Percentiles rank a stretch among this genome's conserved stretches.
Conservation (phyloP, 495 filamentous ascomycete species). For the Podospora australis region DNA sequence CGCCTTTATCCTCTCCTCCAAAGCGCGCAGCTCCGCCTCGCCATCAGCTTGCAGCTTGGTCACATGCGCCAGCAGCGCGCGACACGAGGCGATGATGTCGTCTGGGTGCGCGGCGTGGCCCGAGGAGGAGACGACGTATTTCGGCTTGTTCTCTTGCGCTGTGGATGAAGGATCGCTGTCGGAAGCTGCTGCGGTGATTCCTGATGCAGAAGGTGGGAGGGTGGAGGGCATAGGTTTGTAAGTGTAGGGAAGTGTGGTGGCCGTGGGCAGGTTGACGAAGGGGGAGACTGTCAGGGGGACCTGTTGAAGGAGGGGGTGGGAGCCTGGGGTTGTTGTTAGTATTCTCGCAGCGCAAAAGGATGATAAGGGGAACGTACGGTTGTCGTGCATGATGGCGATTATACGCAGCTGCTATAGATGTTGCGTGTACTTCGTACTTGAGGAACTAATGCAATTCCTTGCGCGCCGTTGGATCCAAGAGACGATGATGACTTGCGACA, state of each 20-base stretch:
- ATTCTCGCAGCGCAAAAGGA: neutral
- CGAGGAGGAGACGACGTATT: slow-evolving; percentile 67
- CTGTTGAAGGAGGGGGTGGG: slow-evolving; percentile 85
- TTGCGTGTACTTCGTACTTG: neutral
- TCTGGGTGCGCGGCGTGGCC: slow-evolving; percentile 75
- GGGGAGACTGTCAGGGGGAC: slow-evolving; percentile 89
- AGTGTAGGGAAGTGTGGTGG: slow-evolving; percentile 89
- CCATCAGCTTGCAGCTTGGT: slow-evolving; percentile 57
- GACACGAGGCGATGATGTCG: slow-evolving; percentile 74
- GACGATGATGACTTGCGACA: no score
- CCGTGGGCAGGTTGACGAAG: slow-evolving; percentile 83
- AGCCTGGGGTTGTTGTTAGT: slow-evolving; percentile 42
- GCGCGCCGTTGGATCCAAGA: no score
- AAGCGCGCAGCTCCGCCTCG: slow-evolving; percentile 54
- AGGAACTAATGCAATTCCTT: neutral
- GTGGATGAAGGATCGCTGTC: slow-evolving; percentile 8
- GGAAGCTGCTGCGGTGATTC: slow-evolving; percentile 33
- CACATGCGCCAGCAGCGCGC: slow-evolving; percentile 68
- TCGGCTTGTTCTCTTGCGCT: no score
- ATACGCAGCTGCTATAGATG: neutral
- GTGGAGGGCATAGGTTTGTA: slow-evolving; percentile 85
- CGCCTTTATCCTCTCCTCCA: slow-evolving; percentile 64
- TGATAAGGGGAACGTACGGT: slow-evolving; percentile 28
- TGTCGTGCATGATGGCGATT: slow-evolving; percentile 38
- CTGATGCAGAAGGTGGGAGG: slow-evolving; percentile 69